Evolutionary conservation across 2,329 filamentous ascomycete genomes (phyloP), one percentile per base, ranked within the genome.

Genomic region (Polychaeton citri): DNA sequence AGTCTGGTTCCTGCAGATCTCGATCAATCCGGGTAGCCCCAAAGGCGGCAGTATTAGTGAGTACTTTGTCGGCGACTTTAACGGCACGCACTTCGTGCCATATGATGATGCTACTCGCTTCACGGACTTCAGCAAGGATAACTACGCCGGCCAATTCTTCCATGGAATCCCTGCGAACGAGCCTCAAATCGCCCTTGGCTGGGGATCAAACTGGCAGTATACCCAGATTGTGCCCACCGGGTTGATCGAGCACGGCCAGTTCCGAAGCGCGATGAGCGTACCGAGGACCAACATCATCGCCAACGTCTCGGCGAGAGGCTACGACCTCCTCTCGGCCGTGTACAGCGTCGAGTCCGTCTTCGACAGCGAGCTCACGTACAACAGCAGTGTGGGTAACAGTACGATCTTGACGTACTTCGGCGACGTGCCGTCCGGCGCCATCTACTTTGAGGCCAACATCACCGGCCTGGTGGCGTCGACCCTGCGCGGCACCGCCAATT

Each of bases 201-300:
- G 72, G 73, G 69, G 69, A 1, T 68, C 61, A 37, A 76, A 76
- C 42, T 76, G 72, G 66, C 64, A 76, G 49, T 77, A 78, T 19
- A 60, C 65, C 6, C 40, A 49, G 13, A 26, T 59, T 2, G 69
- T 74, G 0, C 72, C 72, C 0, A 75, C 71, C 0, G 71, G 65
- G 0, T 52, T 61, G 3, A 47, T 52, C 5, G 69, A 76, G 46
- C 62, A 65, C 19, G 24, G 24, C 24, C 24, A 28, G 24, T 76
- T 69, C 64, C 61, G 70, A 15, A 64, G 63, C 34, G 53, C 61
- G 18, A 71, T 71, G 66, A 64, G 62, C 2, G 46, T 73, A 1
- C 68, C 75, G 2, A 60, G 74, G 0, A 53, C 54, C 4, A 68
- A 68, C 37, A 66, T 68, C 34, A 53, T 79, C 6, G 65, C 62